Conservation (phyloP, 495 filamentous ascomycete genomes). For the Hypoxylon intermedium region DNA sequence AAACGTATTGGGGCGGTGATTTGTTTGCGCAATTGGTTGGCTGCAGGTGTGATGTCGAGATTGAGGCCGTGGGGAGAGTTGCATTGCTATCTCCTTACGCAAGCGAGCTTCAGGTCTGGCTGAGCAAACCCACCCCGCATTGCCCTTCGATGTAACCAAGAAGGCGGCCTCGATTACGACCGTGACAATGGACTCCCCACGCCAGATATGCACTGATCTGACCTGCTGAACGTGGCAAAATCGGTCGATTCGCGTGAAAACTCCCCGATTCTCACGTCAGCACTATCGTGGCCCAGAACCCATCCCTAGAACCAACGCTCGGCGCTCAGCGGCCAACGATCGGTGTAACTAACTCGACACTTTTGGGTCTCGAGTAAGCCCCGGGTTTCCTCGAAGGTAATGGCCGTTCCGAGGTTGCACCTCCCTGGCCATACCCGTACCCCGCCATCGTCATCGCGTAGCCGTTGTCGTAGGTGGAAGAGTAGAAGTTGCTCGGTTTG, state of each 20-base stretch:
- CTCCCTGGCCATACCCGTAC: constrained; percentile 42
- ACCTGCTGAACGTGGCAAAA: constrained; percentile 33
- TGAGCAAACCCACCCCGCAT: constrained; percentile 31
- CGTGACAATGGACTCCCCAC: constrained; percentile 32
- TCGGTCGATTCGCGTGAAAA: constrained; percentile 27
- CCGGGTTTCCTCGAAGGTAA: constrained; percentile 52
- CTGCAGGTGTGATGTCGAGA: constrained; percentile 16
- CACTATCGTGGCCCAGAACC: constrained; percentile 21
- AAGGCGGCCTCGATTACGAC: constrained; percentile 10
- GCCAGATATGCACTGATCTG: constrained; percentile 25
- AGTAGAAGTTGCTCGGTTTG: constrained; percentile 45
- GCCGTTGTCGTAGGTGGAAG: constrained; percentile 56
- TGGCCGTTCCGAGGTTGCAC: constrained; percentile 49
- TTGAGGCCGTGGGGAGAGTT: constrained; percentile 29
- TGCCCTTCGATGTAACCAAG: constrained; percentile 31
- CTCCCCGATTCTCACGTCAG: constrained; percentile 40
- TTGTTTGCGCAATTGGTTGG: constrained; percentile 11
- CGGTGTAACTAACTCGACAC: constrained; percentile 59
- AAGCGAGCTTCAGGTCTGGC: constrained; percentile 4
- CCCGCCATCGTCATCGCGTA: constrained; percentile 42
- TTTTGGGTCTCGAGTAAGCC: constrained; percentile 57
- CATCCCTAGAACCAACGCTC: constrained; percentile 1
- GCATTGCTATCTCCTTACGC: constrained; percentile 27
- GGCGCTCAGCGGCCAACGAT: constrained; percentile 51
- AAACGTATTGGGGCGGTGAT: constrained; percentile 10